These are phyloP conservation scores for Rhizopogon rudus DNA, from an alignment of 768 basidiomycete genomes.

Conservation along the genomic window DNA sequence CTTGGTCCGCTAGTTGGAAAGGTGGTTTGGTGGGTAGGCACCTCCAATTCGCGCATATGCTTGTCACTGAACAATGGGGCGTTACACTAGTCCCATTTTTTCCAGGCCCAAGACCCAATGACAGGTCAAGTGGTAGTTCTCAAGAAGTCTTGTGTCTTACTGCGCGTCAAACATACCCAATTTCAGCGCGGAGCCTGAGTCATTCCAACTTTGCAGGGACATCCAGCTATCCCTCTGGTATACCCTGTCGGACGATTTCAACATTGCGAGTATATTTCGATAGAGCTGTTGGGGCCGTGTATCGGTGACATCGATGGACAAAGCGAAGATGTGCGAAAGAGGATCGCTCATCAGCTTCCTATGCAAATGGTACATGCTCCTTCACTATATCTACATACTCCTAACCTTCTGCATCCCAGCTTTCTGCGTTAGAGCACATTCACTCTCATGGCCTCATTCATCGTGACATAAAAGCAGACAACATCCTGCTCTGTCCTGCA, in stretches of 20 bases:
- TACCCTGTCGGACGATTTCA: constrained; percentile 24
- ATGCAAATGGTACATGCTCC: not conserved
- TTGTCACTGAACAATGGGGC: too few relatives aligned
- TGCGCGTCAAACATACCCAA: constrained; percentile 22
- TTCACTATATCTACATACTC: not conserved
- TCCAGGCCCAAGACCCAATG: not conserved
- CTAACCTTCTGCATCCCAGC: not conserved
- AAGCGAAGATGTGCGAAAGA: constrained; percentile 12
- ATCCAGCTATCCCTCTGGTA: constrained; percentile 25
- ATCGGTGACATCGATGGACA: constrained; percentile 12
- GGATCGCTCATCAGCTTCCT: constrained; percentile 11
- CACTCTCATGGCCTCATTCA: constrained; percentile 24
- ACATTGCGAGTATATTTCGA: constrained; percentile 32
- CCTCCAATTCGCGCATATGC: too few relatives aligned
- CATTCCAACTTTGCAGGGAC: constrained; percentile 24
- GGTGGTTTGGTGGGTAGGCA: too few relatives aligned
- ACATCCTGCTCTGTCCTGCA: too few relatives aligned
- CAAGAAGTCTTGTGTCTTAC: constrained; percentile 29
- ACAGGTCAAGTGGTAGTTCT: constrained; percentile 15
- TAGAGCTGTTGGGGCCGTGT: not conserved
- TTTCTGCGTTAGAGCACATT: not conserved
- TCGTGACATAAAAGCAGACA: constrained; percentile 27
- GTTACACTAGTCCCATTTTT: not conserved
- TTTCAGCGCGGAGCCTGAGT: constrained; percentile 25
- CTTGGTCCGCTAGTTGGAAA: too few relatives aligned